Percentiles rank a stretch among this genome's conserved stretches.
Conservation (phyloP, 139 green algal species). For the Chlorella vulgaris region DNA sequence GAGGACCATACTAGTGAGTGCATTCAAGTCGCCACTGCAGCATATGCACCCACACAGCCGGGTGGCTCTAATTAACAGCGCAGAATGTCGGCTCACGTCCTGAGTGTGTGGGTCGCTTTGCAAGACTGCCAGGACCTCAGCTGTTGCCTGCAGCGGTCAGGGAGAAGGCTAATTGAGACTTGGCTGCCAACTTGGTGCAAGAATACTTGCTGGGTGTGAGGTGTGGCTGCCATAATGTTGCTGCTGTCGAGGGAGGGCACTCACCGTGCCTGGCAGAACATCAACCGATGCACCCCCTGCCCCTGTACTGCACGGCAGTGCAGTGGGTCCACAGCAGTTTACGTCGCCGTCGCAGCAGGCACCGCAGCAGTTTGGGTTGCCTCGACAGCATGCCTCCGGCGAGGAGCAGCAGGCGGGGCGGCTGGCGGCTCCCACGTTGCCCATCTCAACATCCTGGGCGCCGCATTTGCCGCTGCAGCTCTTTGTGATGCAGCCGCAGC, state of each 20-base stretch:
- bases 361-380: not conserved
- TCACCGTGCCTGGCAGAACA: not conserved
- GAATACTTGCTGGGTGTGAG: too few relatives aligned
- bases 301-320: not conserved
- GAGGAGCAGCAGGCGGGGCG: not conserved
- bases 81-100: too few relatives aligned
- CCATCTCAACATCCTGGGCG: not conserved
- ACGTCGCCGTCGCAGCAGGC: not conserved
- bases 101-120: constrained; percentile 30
- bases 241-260: not conserved
- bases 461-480: not conserved
- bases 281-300: not conserved
- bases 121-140: constrained; percentile 30
- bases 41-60: too few relatives aligned
- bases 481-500: too few relatives aligned
- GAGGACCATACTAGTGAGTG: too few relatives aligned
- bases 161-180: not conserved
- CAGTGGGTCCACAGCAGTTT: not conserved
- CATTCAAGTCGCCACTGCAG: too few relatives aligned
- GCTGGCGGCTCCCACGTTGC: not conserved
- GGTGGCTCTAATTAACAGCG: too few relatives aligned
- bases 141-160: not conserved
- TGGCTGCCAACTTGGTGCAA: too few relatives aligned
- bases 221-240: too few relatives aligned
- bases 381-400: not conserved